Evolutionary conservation across 495 filamentous ascomycete species (phyloP).

Genomic region (Sordaria brevicollis): DNA sequence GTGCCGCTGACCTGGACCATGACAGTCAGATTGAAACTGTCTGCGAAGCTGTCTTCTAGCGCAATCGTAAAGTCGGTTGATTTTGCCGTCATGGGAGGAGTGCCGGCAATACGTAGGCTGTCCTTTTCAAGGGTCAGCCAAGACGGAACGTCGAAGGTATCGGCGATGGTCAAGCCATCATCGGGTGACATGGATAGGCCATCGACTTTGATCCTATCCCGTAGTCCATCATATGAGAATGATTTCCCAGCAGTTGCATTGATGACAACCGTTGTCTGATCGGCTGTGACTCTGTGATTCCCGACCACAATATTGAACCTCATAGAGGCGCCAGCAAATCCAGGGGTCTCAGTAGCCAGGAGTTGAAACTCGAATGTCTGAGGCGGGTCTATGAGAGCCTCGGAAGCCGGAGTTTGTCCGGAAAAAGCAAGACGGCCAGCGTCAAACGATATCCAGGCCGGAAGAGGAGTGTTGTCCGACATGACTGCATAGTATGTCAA

Average conservation of each 20-base stretch:
- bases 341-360: conserved; percentile 69
- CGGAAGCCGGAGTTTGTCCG: conserved; percentile 57
- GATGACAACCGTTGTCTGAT: conserved; percentile 43
- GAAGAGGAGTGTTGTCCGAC: conserved; percentile 67
- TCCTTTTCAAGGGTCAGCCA: conserved; percentile 62
- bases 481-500: conserved; percentile 67
- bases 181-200: conserved; percentile 35
- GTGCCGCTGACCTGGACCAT: conserved; percentile 36
- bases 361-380: conserved; percentile 64
- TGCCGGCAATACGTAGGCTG: conserved; percentile 56
- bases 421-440: conserved; percentile 52
- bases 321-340: conserved; percentile 58
- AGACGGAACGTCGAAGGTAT: conserved; percentile 41
- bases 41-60: conserved; percentile 52
- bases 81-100: conserved; percentile 41
- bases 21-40: conserved; percentile 55
- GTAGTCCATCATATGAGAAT: conserved; percentile 47
- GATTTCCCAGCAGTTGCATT: conserved; percentile 46
- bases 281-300: conserved; percentile 54
- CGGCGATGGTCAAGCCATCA: conserved; percentile 34
- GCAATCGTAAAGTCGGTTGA: conserved; percentile 57
- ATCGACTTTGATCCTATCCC: conserved; percentile 50
- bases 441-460: conserved; percentile 80
- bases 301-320: conserved; percentile 62
- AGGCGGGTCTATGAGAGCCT: conserved; percentile 53